phyloP scores from a whole-genome alignment of 345 rosid genomes.

The Cardamine occulta region DNA sequence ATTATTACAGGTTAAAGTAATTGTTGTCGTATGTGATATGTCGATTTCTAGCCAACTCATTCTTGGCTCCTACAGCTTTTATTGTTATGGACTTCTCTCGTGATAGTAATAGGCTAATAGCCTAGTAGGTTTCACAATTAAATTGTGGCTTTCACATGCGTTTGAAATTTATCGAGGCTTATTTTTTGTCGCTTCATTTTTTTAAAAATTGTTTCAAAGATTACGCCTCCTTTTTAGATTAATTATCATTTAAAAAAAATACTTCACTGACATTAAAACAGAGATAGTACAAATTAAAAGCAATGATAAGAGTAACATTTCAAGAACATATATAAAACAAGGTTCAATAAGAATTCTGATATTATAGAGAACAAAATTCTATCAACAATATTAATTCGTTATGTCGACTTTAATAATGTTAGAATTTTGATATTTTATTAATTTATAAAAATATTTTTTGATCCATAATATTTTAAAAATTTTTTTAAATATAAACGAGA shows the following conservation, averaged over 20 bases:
- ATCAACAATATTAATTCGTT: not conserved
- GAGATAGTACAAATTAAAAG: not conserved
- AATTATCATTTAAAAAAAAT: too few species aligned
- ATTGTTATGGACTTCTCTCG: slow-evolving; percentile 10
- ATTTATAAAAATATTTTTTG: too few species aligned
- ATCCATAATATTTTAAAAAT: too few species aligned
- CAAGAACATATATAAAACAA: not conserved
- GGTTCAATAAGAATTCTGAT: not conserved
- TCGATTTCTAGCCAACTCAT: not conserved
- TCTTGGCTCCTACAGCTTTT: slow-evolving; percentile 21
- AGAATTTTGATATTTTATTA: too few species aligned
- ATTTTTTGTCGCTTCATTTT: not conserved
- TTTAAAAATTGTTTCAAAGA: not conserved
- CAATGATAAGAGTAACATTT: not conserved
- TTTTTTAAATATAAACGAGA: too few species aligned
- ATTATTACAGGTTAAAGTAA: not conserved
- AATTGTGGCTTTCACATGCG: not conserved
- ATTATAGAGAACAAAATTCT: not conserved
- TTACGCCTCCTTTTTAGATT: not conserved
- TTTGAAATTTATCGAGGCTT: not conserved
- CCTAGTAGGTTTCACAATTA: not conserved
- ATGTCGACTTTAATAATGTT: not conserved
- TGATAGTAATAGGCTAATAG: not conserved
- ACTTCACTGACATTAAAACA: not conserved
- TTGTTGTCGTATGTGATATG: not conserved